Evolutionary conservation across 441 rosid species (phyloP), one percentile per base, ranked within the genome.

Genomic region (Flueggea neowawraea): DNA sequence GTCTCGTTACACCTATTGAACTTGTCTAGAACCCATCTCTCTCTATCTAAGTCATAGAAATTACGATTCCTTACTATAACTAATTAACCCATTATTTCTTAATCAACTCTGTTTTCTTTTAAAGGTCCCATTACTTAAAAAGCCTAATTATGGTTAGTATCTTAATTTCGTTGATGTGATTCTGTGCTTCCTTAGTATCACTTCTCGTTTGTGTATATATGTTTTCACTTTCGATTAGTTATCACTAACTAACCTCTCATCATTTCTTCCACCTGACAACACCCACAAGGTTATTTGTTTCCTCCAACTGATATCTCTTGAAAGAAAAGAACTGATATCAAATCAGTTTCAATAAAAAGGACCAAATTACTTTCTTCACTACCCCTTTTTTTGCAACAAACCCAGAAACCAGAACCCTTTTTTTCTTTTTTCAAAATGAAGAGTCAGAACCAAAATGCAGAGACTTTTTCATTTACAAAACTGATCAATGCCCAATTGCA

Each of bases 401-500:
- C 59, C 54, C 54, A 61, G 48, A 47, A 64, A 22, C 28, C 28
- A 22, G 2, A 22, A 22, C 28, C 28, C 28, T 22, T 22, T 22
- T 22, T 22, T 13, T n/a, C n/a, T 10, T 12, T 12, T 10, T 48
- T 16, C 16, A 49, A 36, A 28, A 62, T 11, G 28, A 88, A 75
- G 33, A 31, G 6, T 31, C 69, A 62, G 49, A 82, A 73, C 64
- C 75, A 74, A 50, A 74, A 71, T 63, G 44, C 64, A 47, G n/a
- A 55, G 4, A 57, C 41, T 11, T 10, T 14, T 49, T 44, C 77
- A 17, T 43, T 65, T 10, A 22, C 71, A 48, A 85, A 81, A 65
- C 73, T 74, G 12, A 52, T 85, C 55, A 79, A 77, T 71, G 61
- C 82, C 12, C 84, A 78, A 36, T 52, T 75, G 55, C 93, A 83